phyloP scores from a whole-genome alignment of 2,329 filamentous ascomycete species.

The Lecanoromycetidae sp. region DNA sequence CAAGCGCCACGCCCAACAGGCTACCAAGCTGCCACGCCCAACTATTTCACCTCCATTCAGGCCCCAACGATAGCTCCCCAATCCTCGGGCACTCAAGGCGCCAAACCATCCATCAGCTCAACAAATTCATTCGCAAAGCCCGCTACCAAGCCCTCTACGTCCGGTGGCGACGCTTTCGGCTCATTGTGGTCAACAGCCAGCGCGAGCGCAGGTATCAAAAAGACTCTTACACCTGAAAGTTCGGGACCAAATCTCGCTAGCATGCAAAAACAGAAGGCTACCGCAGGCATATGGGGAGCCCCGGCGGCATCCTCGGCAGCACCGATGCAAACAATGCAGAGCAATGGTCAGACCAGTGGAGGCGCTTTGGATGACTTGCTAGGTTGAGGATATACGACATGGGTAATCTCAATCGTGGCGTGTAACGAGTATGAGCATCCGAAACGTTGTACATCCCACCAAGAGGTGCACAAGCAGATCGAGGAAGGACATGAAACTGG shows the following conservation, averaged over 20 bases:
- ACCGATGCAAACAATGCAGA: constrained; percentile 9
- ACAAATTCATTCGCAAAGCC: constrained; percentile 21
- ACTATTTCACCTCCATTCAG: constrained; percentile 83
- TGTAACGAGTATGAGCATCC: too few species aligned
- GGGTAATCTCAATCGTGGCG: too few species aligned
- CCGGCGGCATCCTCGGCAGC: constrained; percentile 36
- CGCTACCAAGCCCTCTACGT: constrained; percentile 28
- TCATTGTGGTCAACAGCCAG: constrained; percentile 62
- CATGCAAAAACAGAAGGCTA: constrained; percentile 95
- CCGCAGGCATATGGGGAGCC: constrained; percentile 84
- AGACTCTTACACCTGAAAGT: constrained; percentile 47
- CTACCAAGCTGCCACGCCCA: constrained; percentile 70
- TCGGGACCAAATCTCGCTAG: constrained; percentile 75
- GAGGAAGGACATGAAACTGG: too few species aligned
- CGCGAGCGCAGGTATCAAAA: constrained; percentile 63
- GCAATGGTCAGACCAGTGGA: constrained; percentile 16
- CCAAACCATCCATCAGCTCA: constrained; percentile 28
- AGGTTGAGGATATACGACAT: too few species aligned
- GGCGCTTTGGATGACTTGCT: constrained; percentile 32
- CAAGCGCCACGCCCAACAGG: constrained; percentile 44
- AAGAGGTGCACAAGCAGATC: too few species aligned
- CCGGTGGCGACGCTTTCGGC: constrained; percentile 76
- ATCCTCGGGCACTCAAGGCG: constrained; percentile 27
- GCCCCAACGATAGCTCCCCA: constrained; percentile 25
- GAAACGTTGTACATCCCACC: too few species aligned